Conservation (phyloP, 176 grass and related monocot species). For the Puccinellia tenuiflora region DNA sequence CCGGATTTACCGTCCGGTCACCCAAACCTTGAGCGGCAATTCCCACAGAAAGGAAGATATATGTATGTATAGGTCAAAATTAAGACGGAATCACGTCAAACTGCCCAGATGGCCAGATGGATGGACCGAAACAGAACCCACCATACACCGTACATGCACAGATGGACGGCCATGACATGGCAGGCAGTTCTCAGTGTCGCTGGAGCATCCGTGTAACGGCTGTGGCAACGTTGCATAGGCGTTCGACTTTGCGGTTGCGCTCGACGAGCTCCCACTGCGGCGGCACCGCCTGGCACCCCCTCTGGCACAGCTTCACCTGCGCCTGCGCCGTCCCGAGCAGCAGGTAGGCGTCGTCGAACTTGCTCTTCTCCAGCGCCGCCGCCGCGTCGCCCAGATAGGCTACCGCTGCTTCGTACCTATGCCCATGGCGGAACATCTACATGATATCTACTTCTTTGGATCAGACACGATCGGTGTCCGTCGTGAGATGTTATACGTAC, state of each 20-base stretch:
- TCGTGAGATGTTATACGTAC: neutral
- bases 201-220: neutral
- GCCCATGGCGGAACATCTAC: neutral
- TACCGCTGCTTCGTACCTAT: neutral
- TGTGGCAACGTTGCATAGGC: neutral
- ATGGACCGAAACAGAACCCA: neutral
- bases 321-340: neutral
- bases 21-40: no score
- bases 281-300: neutral
- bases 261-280: neutral
- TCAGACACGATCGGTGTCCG: neutral
- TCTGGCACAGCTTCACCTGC: neutral
- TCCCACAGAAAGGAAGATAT: no score
- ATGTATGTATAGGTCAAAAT: no score
- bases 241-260: neutral
- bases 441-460: neutral
- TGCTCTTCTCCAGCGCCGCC: neutral
- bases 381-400: neutral
- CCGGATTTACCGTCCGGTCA: no score
- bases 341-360: neutral
- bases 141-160: neutral
- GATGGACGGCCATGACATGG: neutral
- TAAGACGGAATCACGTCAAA: neutral
- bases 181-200: neutral
- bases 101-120: neutral